Evolutionary conservation across 495 filamentous ascomycete genomes (phyloP).

Genomic region (Venustampulla echinocandica): DNA sequence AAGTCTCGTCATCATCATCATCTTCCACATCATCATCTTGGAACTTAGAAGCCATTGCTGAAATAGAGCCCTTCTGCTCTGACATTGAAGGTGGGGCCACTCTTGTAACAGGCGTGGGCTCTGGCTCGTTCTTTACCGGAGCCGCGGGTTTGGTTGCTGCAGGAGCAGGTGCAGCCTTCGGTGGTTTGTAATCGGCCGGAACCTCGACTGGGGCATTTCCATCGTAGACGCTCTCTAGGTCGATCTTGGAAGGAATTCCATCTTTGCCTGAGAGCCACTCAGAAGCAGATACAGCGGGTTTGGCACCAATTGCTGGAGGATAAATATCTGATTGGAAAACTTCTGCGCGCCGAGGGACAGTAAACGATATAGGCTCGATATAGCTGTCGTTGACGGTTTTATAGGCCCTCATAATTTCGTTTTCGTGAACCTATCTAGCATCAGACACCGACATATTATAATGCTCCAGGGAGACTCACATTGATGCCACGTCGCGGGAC

Average conservation of each 20-base stretch:
- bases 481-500: constrained; percentile 92
- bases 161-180: constrained; percentile 34
- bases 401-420: constrained; percentile 90
- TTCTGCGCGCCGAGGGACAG: constrained; percentile 90
- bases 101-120: constrained; percentile 37
- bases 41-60: constrained; percentile 74
- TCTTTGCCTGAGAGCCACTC: constrained; percentile 87
- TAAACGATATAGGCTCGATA: constrained; percentile 95
- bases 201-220: constrained; percentile 70
- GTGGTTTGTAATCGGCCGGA: constrained; percentile 58
- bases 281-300: constrained; percentile 65
- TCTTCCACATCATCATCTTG: constrained; percentile 61
- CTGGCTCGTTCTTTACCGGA: constrained; percentile 43
- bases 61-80: constrained; percentile 79
- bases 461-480: constrained; percentile 33
- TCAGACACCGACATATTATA: constrained; percentile 17
- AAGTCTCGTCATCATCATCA: constrained; percentile 55
- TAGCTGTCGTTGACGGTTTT: constrained; percentile 93
- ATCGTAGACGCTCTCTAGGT: constrained; percentile 84
- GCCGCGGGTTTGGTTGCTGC: constrained; percentile 41
- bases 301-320: constrained; percentile 67
- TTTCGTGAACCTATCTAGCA: constrained; percentile 64
- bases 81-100: constrained; percentile 59
- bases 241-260: constrained; percentile 78
- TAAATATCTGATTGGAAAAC: constrained; percentile 97